Conservation (phyloP, 768 basidiomycete species). For the Russula lepida region DNA sequence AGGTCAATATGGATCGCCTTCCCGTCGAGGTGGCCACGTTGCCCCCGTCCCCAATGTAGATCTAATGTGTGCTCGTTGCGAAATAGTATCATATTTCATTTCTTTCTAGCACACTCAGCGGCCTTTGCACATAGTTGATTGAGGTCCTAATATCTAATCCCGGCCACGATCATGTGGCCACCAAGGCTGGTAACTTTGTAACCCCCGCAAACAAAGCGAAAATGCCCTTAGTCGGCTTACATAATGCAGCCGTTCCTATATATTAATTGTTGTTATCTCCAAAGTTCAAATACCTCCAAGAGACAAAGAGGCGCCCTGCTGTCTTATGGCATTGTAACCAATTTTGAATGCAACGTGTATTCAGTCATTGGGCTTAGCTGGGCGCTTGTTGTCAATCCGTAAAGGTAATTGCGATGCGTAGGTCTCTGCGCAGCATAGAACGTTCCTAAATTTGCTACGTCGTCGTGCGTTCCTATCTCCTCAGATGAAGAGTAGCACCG, state of each 20-base stretch:
- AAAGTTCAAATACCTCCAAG: background rate
- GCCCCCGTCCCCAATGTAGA: background rate
- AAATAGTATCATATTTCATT: too few species aligned
- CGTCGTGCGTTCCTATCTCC: background rate
- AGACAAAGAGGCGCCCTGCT: background rate
- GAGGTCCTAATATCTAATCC: too few species aligned
- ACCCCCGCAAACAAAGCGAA: too few species aligned
- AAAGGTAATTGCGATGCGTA: background rate
- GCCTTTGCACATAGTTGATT: too few species aligned
- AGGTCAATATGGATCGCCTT: conserved; percentile 41
- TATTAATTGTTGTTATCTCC: background rate
- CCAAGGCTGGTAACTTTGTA: too few species aligned
- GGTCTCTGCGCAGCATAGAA: background rate
- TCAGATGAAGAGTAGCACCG: background rate
- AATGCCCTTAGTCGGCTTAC: background rate
- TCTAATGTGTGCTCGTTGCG: too few species aligned
- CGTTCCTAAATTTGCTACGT: background rate
- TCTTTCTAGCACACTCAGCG: too few species aligned
- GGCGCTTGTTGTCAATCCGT: background rate
- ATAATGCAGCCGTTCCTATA: background rate
- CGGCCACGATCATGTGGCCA: too few species aligned
- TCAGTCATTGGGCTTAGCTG: background rate
- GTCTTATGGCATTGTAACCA: background rate
- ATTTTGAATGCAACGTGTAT: background rate
- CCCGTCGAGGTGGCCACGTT: conserved; percentile 26